Evolutionary conservation across 345 rosid species (phyloP), one percentile per base, ranked within the genome.

Genomic region (Rhodamnia rubescens): DNA sequence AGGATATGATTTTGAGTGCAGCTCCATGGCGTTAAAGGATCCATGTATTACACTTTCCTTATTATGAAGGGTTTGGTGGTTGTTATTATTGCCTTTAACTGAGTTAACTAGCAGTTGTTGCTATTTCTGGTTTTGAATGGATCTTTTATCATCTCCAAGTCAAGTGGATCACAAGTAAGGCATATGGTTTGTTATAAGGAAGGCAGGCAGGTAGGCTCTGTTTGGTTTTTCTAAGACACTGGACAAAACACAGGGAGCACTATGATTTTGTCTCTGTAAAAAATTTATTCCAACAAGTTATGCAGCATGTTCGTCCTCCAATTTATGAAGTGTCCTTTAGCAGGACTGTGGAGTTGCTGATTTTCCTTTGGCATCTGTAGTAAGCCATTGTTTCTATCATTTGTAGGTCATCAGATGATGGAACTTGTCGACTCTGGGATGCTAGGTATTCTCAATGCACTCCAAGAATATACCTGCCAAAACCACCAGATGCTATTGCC

Each of bases 351-450:
- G 24, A 36, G 78, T 49, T 81, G 32, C 57, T 82, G 36, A 27
- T 16, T 53, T 82, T 82, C n/a, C 26, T 85, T 61, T 59, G 69
- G 82, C 21, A 42, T 74, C 86, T 82, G 53, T 80, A 54, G 18
- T 54, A 51, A 85, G 42, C 26, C 86, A 83, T 55, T 88, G 53
- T 81, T 69, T 87, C 53, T 85, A 83, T 84, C 86, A 4, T 20
- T 29, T 86, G 42, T 93, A 97, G 99, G 91, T 95, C 99, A 87
- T 95, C 99, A 12, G 99, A 97, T 90, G 99, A 97, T 90, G 99
- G 99, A 88, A 97, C 99, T 86, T 97, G 98, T 90, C 95, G 99
- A 89, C 94, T 97, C 86, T 97, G 99, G 99, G 99, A 97, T 92
- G 96, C 98, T 87, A 94, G 99, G 89, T 90, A 84, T 91, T 96